phyloP scores from a whole-genome alignment of 2,329 filamentous ascomycete genomes.

The Chaetothyriales sp. region DNA sequence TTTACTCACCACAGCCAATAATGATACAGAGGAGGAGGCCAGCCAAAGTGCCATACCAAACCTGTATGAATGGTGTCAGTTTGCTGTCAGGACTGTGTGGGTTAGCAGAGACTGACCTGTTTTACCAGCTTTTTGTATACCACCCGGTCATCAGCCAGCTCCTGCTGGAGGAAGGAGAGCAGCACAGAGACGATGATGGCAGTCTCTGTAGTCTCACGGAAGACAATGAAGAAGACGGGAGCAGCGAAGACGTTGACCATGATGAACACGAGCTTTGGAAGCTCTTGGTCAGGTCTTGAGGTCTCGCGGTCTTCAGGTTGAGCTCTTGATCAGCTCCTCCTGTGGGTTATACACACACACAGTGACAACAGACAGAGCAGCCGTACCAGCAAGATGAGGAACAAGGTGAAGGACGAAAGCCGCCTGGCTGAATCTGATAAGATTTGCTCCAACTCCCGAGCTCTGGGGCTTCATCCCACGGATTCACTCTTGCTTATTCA shows the following conservation, averaged over 20 bases:
- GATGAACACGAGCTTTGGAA: slow-evolving; percentile 23
- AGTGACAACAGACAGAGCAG: too few relatives aligned
- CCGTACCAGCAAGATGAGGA: neutral
- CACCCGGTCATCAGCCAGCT: slow-evolving; percentile 48
- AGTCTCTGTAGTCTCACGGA: slow-evolving; percentile 70
- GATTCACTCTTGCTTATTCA: neutral
- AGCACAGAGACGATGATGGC: slow-evolving; percentile 78
- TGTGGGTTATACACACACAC: too few relatives aligned
- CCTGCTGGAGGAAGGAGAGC: slow-evolving; percentile 71
- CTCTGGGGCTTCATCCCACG: neutral
- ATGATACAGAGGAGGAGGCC: slow-evolving; percentile 51
- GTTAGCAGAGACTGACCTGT: slow-evolving; percentile 28
- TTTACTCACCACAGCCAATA: slow-evolving; percentile 37
- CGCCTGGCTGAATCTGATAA: neutral
- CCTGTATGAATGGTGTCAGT: slow-evolving; percentile 23
- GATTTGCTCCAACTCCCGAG: neutral
- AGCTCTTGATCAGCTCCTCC: too few relatives aligned
- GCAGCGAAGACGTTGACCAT: slow-evolving; percentile 60
- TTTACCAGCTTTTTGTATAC: slow-evolving; percentile 53
- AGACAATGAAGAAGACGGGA: slow-evolving; percentile 80
- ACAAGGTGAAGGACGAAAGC: neutral
- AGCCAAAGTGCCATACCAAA: slow-evolving; percentile 52
- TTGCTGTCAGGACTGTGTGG: neutral
- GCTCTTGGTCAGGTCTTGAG: neutral
- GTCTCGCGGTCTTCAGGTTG: too few relatives aligned